Evolutionary conservation across 805 yeast species (phyloP), one percentile per base, ranked within the genome.

Genomic region (Phaffomyces antillensis): DNA sequence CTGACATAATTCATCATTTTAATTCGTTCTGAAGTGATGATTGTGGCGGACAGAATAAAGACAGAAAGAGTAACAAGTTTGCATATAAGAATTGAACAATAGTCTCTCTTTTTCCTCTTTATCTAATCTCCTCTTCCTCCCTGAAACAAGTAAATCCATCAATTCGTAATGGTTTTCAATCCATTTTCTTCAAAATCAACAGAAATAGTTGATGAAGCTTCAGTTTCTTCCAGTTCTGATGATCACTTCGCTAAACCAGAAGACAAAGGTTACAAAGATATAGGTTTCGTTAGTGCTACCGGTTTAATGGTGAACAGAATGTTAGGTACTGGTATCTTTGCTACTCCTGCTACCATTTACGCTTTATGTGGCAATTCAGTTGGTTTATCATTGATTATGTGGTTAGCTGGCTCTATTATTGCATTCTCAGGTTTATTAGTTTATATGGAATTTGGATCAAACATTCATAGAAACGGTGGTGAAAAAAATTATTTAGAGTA

Each of bases 401-500:
- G 93, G 91, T 76, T 76, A 25, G 79, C 79, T 15, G 95, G 95
- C 39, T 74, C 86, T 8, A 51, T 81, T 32, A 85, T 85, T 52
- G 84, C 91, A 5, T 64, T 75, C 10, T 62, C 79, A 31, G 84
- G 84, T 32, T 62, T 83, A 53, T 72, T 77, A 56, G 87, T 82
- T 4, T 86, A 85, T 62, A 77, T 85, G 79, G 93, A 85, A 59
- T 82, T 83, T 61, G 95, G 95, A 15, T 76, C 84, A 6, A 81
- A 82, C 37, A 77, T 84, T 46, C 86, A 87, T 39, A 76, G 83
- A 65, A 85, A 86, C 56, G 95, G 95, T 52, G 96, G 93, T 53
- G 95, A 86, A 59, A 85, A 84, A 64, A 84, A 83, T 56, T 86
- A 86, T 60, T 65, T 86, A 54, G 93, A 86, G 60, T 81, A 74